Conservation (phyloP, 139 green algal species). For the Asterochloris erici region DNA sequence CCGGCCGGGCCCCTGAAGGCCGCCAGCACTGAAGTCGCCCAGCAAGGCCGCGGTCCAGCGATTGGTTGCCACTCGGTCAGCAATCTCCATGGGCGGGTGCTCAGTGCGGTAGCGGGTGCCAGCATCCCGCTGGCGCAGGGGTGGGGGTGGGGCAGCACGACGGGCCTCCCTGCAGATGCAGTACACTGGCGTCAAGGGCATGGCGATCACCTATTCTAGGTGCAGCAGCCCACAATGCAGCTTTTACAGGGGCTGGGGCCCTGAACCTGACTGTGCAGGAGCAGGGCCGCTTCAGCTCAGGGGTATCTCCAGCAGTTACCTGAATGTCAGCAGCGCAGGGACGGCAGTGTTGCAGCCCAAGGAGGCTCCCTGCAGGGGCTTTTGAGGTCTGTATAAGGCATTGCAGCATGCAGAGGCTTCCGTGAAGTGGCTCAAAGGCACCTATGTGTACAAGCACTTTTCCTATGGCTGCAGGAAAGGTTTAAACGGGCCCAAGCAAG, state of each 20-base stretch:
- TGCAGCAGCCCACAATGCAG: background rate
- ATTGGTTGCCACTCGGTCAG: constrained; percentile 2
- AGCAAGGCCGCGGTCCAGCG: constrained; percentile 11
- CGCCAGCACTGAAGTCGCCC: background rate
- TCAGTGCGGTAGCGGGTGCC: background rate
- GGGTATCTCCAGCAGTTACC: too few species aligned
- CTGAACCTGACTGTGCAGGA: constrained; percentile 12
- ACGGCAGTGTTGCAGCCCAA: too few species aligned
- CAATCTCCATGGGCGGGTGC: background rate
- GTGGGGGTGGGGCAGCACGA: background rate
- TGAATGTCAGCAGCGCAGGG: too few species aligned
- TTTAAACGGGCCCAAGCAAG: too few species aligned
- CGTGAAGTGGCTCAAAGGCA: too few species aligned
- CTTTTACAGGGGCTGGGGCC: constrained; percentile 2
- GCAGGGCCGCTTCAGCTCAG: too few species aligned
- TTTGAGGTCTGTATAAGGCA: too few species aligned
- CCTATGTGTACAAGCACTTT: too few species aligned
- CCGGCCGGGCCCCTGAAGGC: background rate
- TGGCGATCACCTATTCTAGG: background rate
- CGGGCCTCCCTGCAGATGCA: background rate
- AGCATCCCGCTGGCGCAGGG: background rate
- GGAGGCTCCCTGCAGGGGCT: too few species aligned
- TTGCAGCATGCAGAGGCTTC: too few species aligned
- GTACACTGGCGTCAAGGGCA: background rate
- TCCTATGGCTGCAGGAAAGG: too few species aligned